Base-by-base conservation (phyloP, 2,329 filamentous ascomycete genomes). In the Amauroascus verrucosus region DNA sequence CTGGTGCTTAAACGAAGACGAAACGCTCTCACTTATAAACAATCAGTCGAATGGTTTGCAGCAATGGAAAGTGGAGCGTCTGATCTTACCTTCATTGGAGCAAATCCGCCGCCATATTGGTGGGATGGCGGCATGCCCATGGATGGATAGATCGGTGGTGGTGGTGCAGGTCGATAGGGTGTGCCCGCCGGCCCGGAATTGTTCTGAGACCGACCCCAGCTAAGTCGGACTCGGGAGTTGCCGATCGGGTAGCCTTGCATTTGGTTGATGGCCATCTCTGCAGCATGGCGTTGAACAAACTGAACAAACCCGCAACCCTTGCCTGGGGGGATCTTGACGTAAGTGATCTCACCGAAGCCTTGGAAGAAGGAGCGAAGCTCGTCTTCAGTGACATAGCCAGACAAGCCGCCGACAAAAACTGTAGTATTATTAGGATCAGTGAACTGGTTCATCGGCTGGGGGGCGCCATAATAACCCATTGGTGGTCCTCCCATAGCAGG, bases 341-440 rank as follows among this genome's bases (percentile, higher is more conserved):
- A 98, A 64, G 93, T 98, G 68, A 98, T 98, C 71, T 98, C 93
- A 57, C 93, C 93, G 60, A 98, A 98, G 63, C 93, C 93, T 72
- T 98, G 93, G 84, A 98, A 98, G 81, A 98, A 98, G 0, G 90
- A 96, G 59, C 93, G 88, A n/a, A 98, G 85, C 77, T 98, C 93
- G 65, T 98, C 93, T 76, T 98, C 93, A 46, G 93, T 98, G 58
- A 98, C 93, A 65, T 98, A 98, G 60, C 93, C 93, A 35, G 90
- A 96, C 4, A 98, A 82, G 51, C 93, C 93, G 61, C 93, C 93
- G 53, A 98, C 93, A 65, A 98, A 98, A 58, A 98, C 93, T 18
- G 93, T 98, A 16, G 93, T 98, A 76, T 98, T 98, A 81, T 98
- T 98, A 11, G 93, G 93, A 65, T 98, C 93, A 35, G 93, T 98